Conservation (phyloP, 352 stramenopile species). For the Globisporangium heterothallicum region DNA sequence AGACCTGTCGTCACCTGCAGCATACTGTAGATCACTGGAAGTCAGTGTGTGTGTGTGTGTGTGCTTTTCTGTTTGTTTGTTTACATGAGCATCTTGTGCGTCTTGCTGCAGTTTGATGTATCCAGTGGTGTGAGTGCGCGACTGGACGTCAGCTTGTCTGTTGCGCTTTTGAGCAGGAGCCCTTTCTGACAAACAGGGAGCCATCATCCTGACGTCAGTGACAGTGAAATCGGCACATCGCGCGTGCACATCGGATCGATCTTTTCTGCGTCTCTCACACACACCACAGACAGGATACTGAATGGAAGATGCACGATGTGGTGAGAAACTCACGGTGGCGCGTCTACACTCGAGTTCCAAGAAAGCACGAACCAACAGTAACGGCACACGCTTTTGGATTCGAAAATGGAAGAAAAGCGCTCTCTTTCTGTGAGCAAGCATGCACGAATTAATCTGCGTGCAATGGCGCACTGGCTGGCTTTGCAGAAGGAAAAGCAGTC, state of each 20-base stretch:
- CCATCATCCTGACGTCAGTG: not conserved
- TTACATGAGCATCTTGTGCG: too few species aligned
- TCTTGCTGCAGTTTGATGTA: too few species aligned
- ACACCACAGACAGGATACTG: too few species aligned
- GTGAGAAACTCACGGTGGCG: too few species aligned
- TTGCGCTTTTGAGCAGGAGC: not conserved
- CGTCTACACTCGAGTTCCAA: too few species aligned
- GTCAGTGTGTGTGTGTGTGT: not conserved
- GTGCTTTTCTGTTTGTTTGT: too few species aligned
- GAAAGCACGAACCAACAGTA: not conserved
- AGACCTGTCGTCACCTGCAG: too few species aligned
- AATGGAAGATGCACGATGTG: too few species aligned
- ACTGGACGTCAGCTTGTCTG: not conserved
- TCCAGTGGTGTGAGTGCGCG: not conserved
- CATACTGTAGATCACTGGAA: too few species aligned
- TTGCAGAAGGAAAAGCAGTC: not conserved
- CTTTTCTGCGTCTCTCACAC: too few species aligned
- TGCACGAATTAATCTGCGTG: not conserved
- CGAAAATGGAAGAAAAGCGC: not conserved
- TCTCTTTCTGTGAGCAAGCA: not conserved
- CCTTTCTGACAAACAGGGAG: not conserved
- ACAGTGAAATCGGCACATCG: not conserved
- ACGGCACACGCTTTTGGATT: too few species aligned
- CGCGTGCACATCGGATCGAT: not conserved
- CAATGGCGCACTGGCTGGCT: not conserved